These are phyloP conservation scores for Hypoxylon lenormandii DNA, from an alignment of 495 filamentous ascomycete species.

Conservation along the genomic window DNA sequence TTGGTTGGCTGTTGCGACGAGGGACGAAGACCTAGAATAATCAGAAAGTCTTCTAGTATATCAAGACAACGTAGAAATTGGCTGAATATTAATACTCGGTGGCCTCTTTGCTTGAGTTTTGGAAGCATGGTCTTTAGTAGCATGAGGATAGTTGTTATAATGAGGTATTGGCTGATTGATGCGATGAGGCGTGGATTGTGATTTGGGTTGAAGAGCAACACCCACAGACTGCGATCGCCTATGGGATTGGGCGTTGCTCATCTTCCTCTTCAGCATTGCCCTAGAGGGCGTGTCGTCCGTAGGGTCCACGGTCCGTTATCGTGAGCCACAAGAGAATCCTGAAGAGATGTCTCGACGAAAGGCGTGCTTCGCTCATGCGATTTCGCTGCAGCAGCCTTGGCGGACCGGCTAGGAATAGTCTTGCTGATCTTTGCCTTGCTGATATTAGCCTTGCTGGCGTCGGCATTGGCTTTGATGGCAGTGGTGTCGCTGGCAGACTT, in stretches of 20 bases:
- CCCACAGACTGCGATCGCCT: constrained; percentile 58
- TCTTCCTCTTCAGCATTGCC: constrained; percentile 38
- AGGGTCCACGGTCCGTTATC: too few relatives aligned
- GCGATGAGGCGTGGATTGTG: constrained; percentile 43
- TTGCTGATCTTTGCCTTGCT: too few relatives aligned
- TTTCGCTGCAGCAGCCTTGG: too few relatives aligned
- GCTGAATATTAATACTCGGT: constrained; percentile 94
- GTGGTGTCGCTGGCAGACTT: too few relatives aligned
- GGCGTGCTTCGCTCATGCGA: too few relatives aligned
- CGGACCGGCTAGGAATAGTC: too few relatives aligned
- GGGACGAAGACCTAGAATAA: constrained; percentile 73
- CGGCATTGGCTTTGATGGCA: too few relatives aligned
- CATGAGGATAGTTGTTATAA: too few relatives aligned
- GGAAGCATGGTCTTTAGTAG: constrained; percentile 90
- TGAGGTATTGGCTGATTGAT: constrained; percentile 51
- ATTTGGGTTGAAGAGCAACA: constrained; percentile 33
- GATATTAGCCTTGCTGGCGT: too few relatives aligned
- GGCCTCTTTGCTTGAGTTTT: constrained; percentile 85
- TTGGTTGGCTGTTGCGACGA: too few relatives aligned
- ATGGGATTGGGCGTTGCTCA: constrained; percentile 40
- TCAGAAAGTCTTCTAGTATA: constrained; percentile 90
- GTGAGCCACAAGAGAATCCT: too few relatives aligned
- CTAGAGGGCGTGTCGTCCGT: constrained; percentile 36
- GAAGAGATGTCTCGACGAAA: too few relatives aligned
- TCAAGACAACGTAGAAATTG: constrained; percentile 92